Evolutionary conservation across 2,329 filamentous ascomycete species (phyloP).

Genomic region (Colletotrichum noveboracense): DNA sequence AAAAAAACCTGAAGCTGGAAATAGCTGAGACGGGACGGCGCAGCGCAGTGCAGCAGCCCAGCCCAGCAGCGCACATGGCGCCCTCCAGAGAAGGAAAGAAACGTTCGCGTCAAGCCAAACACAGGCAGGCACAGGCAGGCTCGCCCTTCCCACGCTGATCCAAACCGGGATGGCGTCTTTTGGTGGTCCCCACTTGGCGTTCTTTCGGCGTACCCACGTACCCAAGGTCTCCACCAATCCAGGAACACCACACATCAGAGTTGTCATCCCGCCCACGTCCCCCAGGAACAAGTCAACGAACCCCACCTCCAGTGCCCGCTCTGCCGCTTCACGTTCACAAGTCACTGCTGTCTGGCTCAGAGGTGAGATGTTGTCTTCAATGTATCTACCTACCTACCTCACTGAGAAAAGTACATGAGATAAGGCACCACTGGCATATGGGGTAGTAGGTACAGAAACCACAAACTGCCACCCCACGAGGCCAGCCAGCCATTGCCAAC

Average conservation of each 20-base stretch:
- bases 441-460: neutral
- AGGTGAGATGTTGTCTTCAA: neutral
- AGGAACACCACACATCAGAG: slow-evolving; percentile 5
- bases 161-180: neutral
- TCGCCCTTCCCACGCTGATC: neutral
- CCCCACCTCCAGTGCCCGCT: neutral
- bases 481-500: neutral
- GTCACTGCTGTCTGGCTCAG: neutral
- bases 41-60: neutral
- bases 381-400: neutral
- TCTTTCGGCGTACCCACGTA: neutral
- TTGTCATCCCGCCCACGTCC: neutral
- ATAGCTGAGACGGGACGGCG: neutral
- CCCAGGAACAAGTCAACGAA: neutral
- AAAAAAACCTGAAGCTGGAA: neutral
- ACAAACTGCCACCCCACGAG: neutral
- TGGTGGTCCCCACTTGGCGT: neutral
- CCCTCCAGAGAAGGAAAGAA: neutral
- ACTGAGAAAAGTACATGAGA: neutral
- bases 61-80: neutral
- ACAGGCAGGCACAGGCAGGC: neutral
- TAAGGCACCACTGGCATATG: neutral
- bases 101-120: slow-evolving; percentile 2
- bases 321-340: neutral
- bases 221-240: slow-evolving; percentile 5